Evolutionary conservation across 345 rosid species (phyloP).

Genomic region (Combretum micranthum): DNA sequence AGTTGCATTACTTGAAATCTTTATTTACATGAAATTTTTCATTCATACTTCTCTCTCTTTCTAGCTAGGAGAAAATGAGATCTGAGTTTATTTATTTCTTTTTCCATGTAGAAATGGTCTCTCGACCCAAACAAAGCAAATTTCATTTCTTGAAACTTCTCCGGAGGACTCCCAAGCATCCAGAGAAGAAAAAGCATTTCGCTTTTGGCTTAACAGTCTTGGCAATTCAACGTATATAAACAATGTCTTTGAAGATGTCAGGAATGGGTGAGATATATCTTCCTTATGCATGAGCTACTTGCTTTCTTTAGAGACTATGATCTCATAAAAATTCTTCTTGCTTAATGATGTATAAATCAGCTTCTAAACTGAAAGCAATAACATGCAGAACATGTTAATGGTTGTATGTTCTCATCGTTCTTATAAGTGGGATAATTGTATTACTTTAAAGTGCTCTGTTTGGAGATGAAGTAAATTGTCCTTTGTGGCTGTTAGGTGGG

Average conservation of each 20-base stretch:
- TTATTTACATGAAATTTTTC: background rate
- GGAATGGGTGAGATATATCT: slow-evolving; percentile 69
- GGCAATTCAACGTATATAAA: slow-evolving; percentile 67
- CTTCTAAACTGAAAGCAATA: no score
- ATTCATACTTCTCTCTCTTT: background rate
- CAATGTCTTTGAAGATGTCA: slow-evolving; percentile 94
- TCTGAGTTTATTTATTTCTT: background rate
- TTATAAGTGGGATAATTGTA: no score
- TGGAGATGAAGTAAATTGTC: slow-evolving; percentile 4
- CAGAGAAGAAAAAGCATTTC: slow-evolving; percentile 94
- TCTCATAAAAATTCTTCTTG: background rate
- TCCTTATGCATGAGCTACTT: background rate
- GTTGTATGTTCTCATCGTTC: no score
- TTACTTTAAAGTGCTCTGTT: background rate
- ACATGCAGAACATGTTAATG: no score
- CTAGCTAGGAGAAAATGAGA: background rate
- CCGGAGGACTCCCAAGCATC: slow-evolving; percentile 82
- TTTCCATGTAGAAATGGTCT: slow-evolving; percentile 72
- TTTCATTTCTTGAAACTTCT: slow-evolving; percentile 67
- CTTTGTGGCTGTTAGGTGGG: slow-evolving; percentile 57
- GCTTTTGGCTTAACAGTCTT: slow-evolving; percentile 94
- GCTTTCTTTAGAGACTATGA: background rate
- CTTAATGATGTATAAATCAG: background rate
- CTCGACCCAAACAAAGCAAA: slow-evolving; percentile 73
- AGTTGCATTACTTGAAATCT: no score